These are phyloP conservation scores for Colletotrichum viniferum DNA, from an alignment of 2,329 filamentous ascomycete species.

Conservation along the genomic window DNA sequence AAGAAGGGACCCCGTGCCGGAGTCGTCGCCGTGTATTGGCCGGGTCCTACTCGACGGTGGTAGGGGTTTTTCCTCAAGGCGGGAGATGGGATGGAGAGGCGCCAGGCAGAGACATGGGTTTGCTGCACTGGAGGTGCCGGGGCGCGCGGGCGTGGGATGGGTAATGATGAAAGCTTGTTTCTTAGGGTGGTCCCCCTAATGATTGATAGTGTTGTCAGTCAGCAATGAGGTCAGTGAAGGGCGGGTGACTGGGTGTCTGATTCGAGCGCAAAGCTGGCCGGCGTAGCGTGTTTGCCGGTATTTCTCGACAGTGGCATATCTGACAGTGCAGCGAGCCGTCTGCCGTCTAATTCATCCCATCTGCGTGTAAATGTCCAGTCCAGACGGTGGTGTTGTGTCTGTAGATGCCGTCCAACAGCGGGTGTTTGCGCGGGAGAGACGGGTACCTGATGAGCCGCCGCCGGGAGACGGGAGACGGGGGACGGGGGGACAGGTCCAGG, in stretches of 20 bases:
- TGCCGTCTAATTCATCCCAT: not conserved
- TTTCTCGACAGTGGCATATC: not conserved
- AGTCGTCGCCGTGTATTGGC: slow-evolving; percentile 12
- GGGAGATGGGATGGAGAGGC: not conserved
- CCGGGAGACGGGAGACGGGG: not conserved
- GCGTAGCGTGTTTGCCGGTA: not conserved
- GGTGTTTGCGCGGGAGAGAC: not conserved
- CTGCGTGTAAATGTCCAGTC: not conserved
- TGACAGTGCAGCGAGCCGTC: not conserved
- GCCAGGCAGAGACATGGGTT: not conserved
- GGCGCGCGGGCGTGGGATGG: not conserved
- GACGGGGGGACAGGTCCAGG: not conserved
- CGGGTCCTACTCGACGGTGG: not conserved
- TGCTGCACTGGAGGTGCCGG: not conserved
- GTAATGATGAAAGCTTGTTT: slow-evolving; percentile 18
- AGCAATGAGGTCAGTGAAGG: not conserved
- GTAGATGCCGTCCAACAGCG: not conserved
- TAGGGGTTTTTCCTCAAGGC: not conserved
- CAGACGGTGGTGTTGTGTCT: not conserved
- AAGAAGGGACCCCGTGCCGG: slow-evolving; percentile 6
- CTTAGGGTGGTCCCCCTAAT: not conserved
- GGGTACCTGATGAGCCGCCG: slow-evolving; percentile 1
- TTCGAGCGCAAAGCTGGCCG: not conserved
- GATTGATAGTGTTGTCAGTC: not conserved
- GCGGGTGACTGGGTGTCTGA: not conserved